phyloP scores from a whole-genome alignment of 208 protist species.

The Trypanosoma brucei region DNA sequence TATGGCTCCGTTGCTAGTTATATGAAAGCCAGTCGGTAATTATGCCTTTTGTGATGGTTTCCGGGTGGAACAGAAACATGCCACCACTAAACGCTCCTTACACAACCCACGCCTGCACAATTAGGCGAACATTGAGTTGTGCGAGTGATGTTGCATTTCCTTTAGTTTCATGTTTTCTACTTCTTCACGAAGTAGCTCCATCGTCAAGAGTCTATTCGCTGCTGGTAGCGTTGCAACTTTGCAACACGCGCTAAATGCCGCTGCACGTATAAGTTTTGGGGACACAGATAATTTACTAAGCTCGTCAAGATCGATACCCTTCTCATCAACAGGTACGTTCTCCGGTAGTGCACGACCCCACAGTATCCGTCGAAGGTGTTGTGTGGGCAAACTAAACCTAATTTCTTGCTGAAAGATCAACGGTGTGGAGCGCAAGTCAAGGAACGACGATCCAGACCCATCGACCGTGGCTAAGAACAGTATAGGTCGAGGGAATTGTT shows the following conservation, averaged over 20 bases:
- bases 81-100: no score
- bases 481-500: constrained; percentile 63
- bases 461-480: constrained; percentile 81
- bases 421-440: constrained; percentile 47
- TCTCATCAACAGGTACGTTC: constrained; percentile 45
- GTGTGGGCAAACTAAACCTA: constrained; percentile 50
- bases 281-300: constrained; percentile 47
- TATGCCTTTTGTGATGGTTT: no score
- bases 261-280: constrained; percentile 68
- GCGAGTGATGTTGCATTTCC: constrained; percentile 39
- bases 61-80: no score
- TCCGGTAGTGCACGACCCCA: constrained; percentile 70
- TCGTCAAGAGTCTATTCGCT: constrained; percentile 45
- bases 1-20: no score
- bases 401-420: constrained; percentile 59
- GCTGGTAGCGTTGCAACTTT: constrained; percentile 51
- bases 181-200: constrained; percentile 66
- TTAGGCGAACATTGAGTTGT: constrained; percentile 70
- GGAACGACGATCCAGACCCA: constrained; percentile 15
- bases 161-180: constrained; percentile 35
- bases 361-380: constrained; percentile 52
- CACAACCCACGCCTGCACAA: no score
- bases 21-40: no score
- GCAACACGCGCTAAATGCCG: constrained; percentile 76
- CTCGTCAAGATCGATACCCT: constrained; percentile 53